Evolutionary conservation across 1,284 basidiomycete species (phyloP).

Genomic region (Phlebopus sp.): DNA sequence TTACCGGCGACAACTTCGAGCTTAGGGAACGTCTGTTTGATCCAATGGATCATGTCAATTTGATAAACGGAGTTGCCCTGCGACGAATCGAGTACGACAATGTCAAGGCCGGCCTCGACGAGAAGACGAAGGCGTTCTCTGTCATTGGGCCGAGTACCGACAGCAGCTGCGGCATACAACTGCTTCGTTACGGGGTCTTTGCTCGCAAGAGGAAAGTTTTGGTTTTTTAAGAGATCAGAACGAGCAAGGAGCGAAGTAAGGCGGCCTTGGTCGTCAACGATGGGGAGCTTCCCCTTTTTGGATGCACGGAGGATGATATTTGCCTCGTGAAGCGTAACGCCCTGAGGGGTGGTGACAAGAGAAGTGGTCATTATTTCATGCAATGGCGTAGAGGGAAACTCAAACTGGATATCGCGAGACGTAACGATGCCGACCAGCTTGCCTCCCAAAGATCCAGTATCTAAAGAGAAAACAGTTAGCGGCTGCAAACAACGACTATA

Average conservation of each 20-base stretch:
- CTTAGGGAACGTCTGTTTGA: slow-evolving; percentile 82
- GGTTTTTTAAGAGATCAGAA: slow-evolving; percentile 97
- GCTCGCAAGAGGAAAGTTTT: slow-evolving; percentile 93
- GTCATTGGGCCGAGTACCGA: slow-evolving; percentile 92
- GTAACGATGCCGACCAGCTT: slow-evolving; percentile 98
- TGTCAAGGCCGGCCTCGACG: slow-evolving; percentile 93
- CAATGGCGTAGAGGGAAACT: slow-evolving; percentile 64
- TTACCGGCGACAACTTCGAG: slow-evolving; percentile 96
- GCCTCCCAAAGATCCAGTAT: slow-evolving; percentile 83
- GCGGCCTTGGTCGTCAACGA: slow-evolving; percentile 74
- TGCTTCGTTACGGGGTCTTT: slow-evolving; percentile 94
- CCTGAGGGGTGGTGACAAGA: slow-evolving; percentile 80
- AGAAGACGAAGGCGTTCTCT: slow-evolving; percentile 83
- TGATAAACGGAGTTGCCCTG: slow-evolving; percentile 97
- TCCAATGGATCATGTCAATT: slow-evolving; percentile 94
- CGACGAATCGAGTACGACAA: slow-evolving; percentile 93
- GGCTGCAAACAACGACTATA: slow-evolving; percentile 12
- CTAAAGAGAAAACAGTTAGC: slow-evolving; percentile 43
- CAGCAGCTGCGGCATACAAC: slow-evolving; percentile 95
- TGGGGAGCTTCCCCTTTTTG: slow-evolving; percentile 97
- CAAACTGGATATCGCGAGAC: slow-evolving; percentile 95
- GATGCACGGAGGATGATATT: slow-evolving; percentile 94
- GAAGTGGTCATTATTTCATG: slow-evolving; percentile 89
- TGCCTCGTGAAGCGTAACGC: slow-evolving; percentile 88
- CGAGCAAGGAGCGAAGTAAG: slow-evolving; percentile 90